Conservation (phyloP, 371 early-diverging fungal genomes). For the Rhizopus sp. region DNA sequence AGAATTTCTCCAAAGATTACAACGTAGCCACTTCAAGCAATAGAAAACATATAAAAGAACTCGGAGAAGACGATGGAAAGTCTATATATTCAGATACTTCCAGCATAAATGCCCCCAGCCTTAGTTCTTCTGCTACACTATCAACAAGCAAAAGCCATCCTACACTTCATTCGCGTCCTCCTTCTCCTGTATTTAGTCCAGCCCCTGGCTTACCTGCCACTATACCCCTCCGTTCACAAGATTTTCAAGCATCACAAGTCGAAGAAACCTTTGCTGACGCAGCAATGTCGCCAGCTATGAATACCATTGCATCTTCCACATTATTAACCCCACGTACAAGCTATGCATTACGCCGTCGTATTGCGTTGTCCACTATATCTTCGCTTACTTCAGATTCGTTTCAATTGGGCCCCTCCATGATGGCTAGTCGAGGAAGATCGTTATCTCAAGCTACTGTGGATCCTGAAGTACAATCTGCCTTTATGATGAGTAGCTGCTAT, state of each 20-base stretch:
- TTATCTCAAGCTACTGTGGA: slow-evolving; percentile 14
- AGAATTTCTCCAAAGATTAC: neutral
- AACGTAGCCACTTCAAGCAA: neutral
- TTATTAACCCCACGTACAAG: slow-evolving; percentile 37
- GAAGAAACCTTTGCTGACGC: slow-evolving; percentile 32
- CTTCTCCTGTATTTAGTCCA: slow-evolving; percentile 38
- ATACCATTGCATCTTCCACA: slow-evolving; percentile 45
- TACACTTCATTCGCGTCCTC: slow-evolving; percentile 34
- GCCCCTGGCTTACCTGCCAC: slow-evolving; percentile 46
- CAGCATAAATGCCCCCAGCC: slow-evolving; percentile 33
- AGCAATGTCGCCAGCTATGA: slow-evolving; percentile 36
- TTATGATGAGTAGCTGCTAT: slow-evolving; percentile 14
- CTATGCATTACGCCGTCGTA: slow-evolving; percentile 20
- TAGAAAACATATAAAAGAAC: neutral
- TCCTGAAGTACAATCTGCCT: slow-evolving; percentile 15
- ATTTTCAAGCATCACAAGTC: slow-evolving; percentile 11
- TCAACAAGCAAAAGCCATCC: slow-evolving; percentile 26
- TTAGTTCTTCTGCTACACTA: slow-evolving; percentile 31
- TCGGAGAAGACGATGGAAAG: slow-evolving; percentile 17
- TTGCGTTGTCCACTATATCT: slow-evolving; percentile 33
- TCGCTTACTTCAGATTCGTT: slow-evolving; percentile 26
- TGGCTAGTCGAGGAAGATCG: slow-evolving; percentile 8
- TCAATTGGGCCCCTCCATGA: slow-evolving; percentile 11
- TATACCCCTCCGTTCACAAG: slow-evolving; percentile 28
- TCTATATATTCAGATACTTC: slow-evolving; percentile 35